These are phyloP conservation scores for Mycena olivaceomarginata DNA, from an alignment of 768 basidiomycete genomes.

Conservation along the genomic window DNA sequence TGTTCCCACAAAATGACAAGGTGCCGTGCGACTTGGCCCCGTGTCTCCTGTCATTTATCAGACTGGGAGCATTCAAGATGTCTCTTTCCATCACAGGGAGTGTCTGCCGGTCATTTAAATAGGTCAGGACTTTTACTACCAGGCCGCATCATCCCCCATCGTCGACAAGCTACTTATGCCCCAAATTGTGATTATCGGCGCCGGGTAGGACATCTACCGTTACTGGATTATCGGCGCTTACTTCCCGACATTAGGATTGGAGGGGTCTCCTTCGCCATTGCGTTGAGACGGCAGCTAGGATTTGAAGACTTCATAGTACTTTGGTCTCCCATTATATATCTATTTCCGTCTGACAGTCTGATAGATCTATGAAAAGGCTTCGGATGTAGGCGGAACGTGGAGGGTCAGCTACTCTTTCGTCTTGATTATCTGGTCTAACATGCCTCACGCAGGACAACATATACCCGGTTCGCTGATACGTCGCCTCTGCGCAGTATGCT, in stretches of 20 bases:
- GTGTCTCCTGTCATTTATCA: too few species aligned
- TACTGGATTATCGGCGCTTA: neutral
- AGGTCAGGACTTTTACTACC: neutral
- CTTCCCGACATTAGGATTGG: conserved; percentile 2
- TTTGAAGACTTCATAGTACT: conserved; percentile 11
- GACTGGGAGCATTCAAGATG: neutral
- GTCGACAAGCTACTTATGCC: conserved; percentile 3
- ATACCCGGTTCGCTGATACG: conserved; percentile 52
- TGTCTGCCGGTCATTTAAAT: neutral
- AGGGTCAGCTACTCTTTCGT: conserved; percentile 56
- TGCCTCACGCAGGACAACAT: conserved; percentile 54
- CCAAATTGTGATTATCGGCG: conserved; percentile 24
- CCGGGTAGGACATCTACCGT: neutral
- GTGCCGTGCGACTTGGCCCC: too few species aligned
- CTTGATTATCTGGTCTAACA: neutral
- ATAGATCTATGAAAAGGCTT: conserved; percentile 19
- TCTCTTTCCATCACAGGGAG: neutral
- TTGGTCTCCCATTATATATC: neutral
- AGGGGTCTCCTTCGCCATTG: conserved; percentile 21
- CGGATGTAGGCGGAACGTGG: conserved; percentile 53
- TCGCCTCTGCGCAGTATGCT: conserved; percentile 35
- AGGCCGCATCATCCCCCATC: neutral
- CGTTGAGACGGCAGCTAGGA: conserved; percentile 24
- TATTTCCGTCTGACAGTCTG: neutral
- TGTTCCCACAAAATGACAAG: too few species aligned